Conservation (phyloP, 2,329 filamentous ascomycete genomes). For the Helotiales sp. region DNA sequence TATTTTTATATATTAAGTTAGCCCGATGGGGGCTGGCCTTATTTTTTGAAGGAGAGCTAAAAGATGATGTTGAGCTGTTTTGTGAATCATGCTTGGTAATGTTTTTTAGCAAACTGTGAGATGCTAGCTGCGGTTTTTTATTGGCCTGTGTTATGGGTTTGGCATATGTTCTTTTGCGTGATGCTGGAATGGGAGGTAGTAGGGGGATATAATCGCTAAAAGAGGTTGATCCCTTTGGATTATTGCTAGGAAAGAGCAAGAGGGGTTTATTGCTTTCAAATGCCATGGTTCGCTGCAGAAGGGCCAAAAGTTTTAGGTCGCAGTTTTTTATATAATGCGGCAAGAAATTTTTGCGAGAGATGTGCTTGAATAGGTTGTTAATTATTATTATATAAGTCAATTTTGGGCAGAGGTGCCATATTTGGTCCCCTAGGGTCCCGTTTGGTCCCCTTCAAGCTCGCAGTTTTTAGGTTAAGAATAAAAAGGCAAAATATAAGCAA, state of each 20-base stretch:
- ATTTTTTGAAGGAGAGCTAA: not conserved
- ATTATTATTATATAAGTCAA: too few species aligned
- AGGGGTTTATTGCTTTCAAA: not conserved
- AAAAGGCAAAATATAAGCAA: not conserved
- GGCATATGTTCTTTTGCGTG: not conserved
- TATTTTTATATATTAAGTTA: not conserved
- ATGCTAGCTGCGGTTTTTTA: not conserved
- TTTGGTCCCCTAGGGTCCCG: too few species aligned
- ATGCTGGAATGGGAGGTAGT: not conserved
- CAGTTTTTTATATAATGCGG: too few species aligned
- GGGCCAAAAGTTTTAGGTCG: not conserved
- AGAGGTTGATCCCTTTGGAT: too few species aligned
- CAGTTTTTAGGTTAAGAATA: too few species aligned
- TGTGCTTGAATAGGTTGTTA: not conserved
- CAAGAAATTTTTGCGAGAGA: not conserved
- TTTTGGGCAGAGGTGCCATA: too few species aligned
- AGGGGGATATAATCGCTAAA: not conserved
- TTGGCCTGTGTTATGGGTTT: not conserved
- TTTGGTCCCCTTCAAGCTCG: too few species aligned
- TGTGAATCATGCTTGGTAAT: not conserved
- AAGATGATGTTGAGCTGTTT: not conserved
- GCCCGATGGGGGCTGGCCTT: not conserved
- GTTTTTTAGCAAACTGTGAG: not conserved
- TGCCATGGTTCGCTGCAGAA: not conserved
- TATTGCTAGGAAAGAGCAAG: not conserved